Evolutionary conservation across 495 filamentous ascomycete species (phyloP).

Genomic region (Cercophora samala): DNA sequence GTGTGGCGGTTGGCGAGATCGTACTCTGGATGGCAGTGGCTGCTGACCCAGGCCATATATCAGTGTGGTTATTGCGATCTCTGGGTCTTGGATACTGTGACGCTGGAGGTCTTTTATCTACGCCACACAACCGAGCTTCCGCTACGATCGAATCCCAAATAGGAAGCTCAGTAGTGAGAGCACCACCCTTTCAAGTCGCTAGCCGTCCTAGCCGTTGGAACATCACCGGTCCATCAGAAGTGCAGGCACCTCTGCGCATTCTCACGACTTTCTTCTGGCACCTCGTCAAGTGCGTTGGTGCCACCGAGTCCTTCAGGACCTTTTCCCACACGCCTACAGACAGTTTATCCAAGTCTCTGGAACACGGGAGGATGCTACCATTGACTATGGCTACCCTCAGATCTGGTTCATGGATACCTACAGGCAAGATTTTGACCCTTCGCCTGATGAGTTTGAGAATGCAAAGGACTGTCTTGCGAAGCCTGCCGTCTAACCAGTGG

Average conservation of each 20-base stretch:
- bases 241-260: not conserved
- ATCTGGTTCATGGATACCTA: not conserved
- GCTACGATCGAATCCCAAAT: constrained; percentile 2
- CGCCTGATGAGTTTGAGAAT: too few species aligned
- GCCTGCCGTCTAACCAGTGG: not conserved
- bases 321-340: not conserved
- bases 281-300: not conserved
- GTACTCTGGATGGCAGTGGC: constrained; percentile 8
- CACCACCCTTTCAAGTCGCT: not conserved
- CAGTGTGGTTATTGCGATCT: constrained; percentile 15
- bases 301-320: constrained; percentile 1
- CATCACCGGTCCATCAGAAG: not conserved
- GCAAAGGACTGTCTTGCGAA: not conserved
- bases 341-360: not conserved
- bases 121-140: constrained; percentile 7
- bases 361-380: not conserved
- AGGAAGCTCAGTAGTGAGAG: constrained; percentile 5
- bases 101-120: constrained; percentile 15
- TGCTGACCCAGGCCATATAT: constrained; percentile 16
- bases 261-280: not conserved
- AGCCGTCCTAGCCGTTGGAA: not conserved
- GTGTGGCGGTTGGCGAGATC: constrained; percentile 5
- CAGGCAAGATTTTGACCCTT: too few species aligned
- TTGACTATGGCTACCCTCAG: not conserved
- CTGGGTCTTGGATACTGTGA: constrained; percentile 18